These are phyloP conservation scores for Dispira simplex DNA, from an alignment of 192 early-diverging fungal species.

Conservation along the genomic window DNA sequence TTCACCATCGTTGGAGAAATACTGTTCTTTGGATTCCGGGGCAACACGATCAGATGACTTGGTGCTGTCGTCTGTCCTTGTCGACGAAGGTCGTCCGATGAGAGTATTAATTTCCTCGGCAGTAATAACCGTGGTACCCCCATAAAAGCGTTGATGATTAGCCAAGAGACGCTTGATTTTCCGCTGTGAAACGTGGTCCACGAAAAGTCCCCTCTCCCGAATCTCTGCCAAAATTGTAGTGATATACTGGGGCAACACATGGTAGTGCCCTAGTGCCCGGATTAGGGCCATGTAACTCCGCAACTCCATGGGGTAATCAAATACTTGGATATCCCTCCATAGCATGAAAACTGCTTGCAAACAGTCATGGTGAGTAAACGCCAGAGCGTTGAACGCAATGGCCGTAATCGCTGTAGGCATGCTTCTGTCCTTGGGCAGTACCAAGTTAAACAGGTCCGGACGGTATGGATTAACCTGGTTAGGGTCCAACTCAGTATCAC, in stretches of 20 bases:
- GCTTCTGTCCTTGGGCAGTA: background rate
- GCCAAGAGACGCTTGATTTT: slow-evolving; percentile 3
- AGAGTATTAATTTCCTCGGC: background rate
- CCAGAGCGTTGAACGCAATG: slow-evolving; percentile 1
- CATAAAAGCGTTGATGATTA: slow-evolving; percentile 4
- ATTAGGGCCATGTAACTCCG: slow-evolving; percentile 4
- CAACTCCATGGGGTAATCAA: background rate
- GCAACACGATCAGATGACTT: no score
- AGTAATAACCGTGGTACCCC: background rate
- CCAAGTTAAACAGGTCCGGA: background rate
- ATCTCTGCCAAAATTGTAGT: background rate
- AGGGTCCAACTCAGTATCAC: background rate
- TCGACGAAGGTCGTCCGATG: background rate
- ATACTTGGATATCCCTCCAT: background rate
- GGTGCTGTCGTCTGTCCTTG: no score
- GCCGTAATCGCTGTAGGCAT: background rate
- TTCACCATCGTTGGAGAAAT: no score
- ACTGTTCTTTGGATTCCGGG: no score
- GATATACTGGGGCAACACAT: slow-evolving; percentile 2
- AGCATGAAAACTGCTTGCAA: background rate
- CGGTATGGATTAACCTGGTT: background rate
- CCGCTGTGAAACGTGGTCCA: slow-evolving; percentile 5
- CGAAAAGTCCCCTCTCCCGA: background rate
- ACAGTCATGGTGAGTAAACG: background rate
- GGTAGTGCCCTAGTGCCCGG: slow-evolving; percentile 4